These are phyloP conservation scores for Leccinum olivaceopallidum DNA, from an alignment of 768 basidiomycete species.

Conservation along the genomic window DNA sequence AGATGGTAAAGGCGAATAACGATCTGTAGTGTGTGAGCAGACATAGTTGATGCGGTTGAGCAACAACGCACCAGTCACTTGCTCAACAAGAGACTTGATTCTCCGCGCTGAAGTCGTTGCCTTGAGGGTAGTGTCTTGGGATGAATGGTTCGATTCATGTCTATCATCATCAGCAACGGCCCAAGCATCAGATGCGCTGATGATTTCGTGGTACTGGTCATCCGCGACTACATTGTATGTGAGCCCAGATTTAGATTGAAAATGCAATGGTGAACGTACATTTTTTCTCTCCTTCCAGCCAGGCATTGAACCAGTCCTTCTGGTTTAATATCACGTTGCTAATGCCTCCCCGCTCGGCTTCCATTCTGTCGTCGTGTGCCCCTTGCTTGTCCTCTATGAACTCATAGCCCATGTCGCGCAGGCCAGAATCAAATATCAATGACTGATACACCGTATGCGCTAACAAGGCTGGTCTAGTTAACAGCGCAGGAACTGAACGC, in stretches of 20 bases:
- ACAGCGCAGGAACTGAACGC: conserved; percentile 68
- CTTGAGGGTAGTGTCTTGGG: conserved; percentile 43
- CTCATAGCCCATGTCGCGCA: conserved; percentile 73
- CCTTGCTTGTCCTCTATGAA: conserved; percentile 35
- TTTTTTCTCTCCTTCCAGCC: conserved; percentile 86
- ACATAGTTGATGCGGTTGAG: not conserved
- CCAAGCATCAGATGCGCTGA: conserved; percentile 85
- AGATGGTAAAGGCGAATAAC: conserved; percentile 85
- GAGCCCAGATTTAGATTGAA: conserved; percentile 1
- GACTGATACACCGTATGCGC: conserved; percentile 97
- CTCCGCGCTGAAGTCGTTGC: conserved; percentile 84
- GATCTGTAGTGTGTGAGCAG: conserved; percentile 51
- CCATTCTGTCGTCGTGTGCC: conserved; percentile 18
- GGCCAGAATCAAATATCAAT: conserved; percentile 78
- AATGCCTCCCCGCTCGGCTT: conserved; percentile 67
- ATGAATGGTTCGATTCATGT: conserved; percentile 34
- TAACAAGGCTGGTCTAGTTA: conserved; percentile 79
- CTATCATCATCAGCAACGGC: conserved; percentile 68
- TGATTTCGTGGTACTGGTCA: conserved; percentile 82
- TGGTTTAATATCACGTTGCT: conserved; percentile 81
- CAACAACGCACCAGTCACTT: conserved; percentile 72
- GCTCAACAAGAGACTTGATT: conserved; percentile 83
- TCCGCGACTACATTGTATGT: conserved; percentile 65
- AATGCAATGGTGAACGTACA: conserved; percentile 52
- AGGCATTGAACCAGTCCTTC: conserved; percentile 87